Percentiles rank a stretch among this genome's conserved stretches.
Evolutionary conservation across 1,284 basidiomycete species (phyloP).

Genomic region (Athelia sp.): DNA sequence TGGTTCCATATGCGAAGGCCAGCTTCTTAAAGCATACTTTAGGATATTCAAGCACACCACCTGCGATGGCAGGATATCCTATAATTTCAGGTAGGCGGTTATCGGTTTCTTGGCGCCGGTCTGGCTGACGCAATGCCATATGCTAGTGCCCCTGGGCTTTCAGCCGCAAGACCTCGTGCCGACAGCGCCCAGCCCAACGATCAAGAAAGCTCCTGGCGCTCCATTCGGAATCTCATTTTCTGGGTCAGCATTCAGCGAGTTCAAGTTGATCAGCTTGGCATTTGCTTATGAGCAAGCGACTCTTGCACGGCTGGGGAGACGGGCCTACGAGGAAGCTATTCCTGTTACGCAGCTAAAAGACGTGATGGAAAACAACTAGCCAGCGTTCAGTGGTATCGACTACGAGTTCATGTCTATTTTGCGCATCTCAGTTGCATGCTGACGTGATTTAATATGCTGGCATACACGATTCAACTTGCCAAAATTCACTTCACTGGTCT

Average conservation of each 20-base stretch:
- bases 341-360: slow-evolving; percentile 46
- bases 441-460: too few relatives aligned
- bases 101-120: background rate
- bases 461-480: too few relatives aligned
- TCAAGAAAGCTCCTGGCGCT: slow-evolving; percentile 31
- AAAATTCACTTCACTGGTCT: too few relatives aligned
- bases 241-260: slow-evolving; percentile 47
- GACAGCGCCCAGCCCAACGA: slow-evolving; percentile 24
- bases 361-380: too few relatives aligned
- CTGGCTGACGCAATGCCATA: slow-evolving; percentile 11
- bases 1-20: background rate
- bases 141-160: slow-evolving; percentile 44
- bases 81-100: slow-evolving; percentile 25
- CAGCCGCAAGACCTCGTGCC: slow-evolving; percentile 22
- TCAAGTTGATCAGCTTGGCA: slow-evolving; percentile 39
- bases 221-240: slow-evolving; percentile 49
- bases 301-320: slow-evolving; percentile 33
- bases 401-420: too few relatives aligned
- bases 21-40: background rate
- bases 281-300: slow-evolving; percentile 56
- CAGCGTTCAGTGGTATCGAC: too few relatives aligned
- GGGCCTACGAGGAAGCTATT: slow-evolving; percentile 39
- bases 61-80: slow-evolving; percentile 36
- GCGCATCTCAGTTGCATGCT: too few relatives aligned
- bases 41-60: slow-evolving; percentile 19